Conservation (phyloP, 169 alveolate species). For the Plasmodium berghei region DNA sequence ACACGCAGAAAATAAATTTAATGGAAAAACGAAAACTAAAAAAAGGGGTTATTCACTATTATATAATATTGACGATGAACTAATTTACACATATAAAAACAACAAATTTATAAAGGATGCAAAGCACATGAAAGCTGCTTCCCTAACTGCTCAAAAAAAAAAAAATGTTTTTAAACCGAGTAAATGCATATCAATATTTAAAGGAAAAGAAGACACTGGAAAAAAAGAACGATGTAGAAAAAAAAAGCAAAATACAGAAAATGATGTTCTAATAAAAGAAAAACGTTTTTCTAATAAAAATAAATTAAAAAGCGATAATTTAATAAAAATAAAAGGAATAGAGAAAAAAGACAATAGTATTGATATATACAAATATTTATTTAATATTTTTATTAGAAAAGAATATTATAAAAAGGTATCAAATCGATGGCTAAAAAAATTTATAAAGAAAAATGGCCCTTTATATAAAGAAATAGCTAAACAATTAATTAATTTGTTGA, state of each 20-base stretch:
- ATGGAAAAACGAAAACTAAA: slow-evolving; percentile 4
- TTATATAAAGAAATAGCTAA: slow-evolving; percentile 30
- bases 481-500: slow-evolving; percentile 30
- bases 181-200: slow-evolving; percentile 5
- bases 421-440: slow-evolving; percentile 22
- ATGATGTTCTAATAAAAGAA: neutral
- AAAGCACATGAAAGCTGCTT: slow-evolving; percentile 20
- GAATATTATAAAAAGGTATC: slow-evolving; percentile 32
- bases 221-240: neutral
- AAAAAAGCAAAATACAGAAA: neutral
- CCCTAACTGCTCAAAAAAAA: neutral
- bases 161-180: slow-evolving; percentile 11
- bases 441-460: slow-evolving; percentile 36
- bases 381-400: slow-evolving; percentile 15
- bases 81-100: neutral
- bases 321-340: neutral
- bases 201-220: neutral
- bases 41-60: neutral
- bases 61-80: slow-evolving; percentile 1
- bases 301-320: neutral
- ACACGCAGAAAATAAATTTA: neutral
- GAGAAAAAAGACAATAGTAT: neutral
- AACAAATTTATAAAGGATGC: slow-evolving; percentile 21
- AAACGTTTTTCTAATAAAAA: neutral
- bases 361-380: slow-evolving; percentile 7